phyloP scores from a whole-genome alignment of 2,329 filamentous ascomycete genomes.

The Endocalyx cinctus region DNA sequence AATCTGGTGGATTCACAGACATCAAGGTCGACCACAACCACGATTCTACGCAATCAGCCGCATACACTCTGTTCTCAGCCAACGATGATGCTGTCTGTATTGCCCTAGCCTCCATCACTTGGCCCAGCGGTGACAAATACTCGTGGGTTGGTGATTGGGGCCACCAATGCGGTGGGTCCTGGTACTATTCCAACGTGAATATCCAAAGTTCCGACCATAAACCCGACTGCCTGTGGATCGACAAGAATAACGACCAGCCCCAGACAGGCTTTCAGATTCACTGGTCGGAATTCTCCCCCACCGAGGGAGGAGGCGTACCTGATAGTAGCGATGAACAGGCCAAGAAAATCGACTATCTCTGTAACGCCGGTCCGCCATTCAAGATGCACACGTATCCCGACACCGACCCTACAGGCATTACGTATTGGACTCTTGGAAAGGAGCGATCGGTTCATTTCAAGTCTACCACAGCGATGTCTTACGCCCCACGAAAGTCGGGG shows the following conservation, averaged over 20 bases:
- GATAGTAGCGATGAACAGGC: slow-evolving; percentile 3
- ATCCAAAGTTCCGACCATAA: slow-evolving; percentile 8
- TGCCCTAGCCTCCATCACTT: slow-evolving; percentile 14
- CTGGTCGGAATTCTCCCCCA: slow-evolving; percentile 22
- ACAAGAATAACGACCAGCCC: slow-evolving; percentile 17
- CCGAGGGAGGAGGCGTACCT: not conserved
- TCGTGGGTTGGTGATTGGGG: slow-evolving; percentile 22
- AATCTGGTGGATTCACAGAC: slow-evolving; percentile 14
- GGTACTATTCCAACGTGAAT: slow-evolving; percentile 22
- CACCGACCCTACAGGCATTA: slow-evolving; percentile 11
- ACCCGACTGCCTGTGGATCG: slow-evolving; percentile 21
- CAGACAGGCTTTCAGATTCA: slow-evolving; percentile 27
- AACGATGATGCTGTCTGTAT: slow-evolving; percentile 22
- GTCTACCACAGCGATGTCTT: slow-evolving; percentile 3
- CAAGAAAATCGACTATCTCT: slow-evolving; percentile 14
- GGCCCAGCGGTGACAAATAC: slow-evolving; percentile 14
- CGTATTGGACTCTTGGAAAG: too few relatives aligned
- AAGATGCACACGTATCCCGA: slow-evolving; percentile 14
- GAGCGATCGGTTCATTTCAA: too few relatives aligned
- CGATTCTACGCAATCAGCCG: slow-evolving; percentile 13
- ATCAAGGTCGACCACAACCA: slow-evolving; percentile 12
- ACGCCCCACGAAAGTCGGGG: slow-evolving; percentile 7
- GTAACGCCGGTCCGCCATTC: slow-evolving; percentile 13
- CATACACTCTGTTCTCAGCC: slow-evolving; percentile 23
- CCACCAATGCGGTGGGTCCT: slow-evolving; percentile 15